phyloP scores from a whole-genome alignment of 1,284 basidiomycete genomes.

The Malassezia dermatis region DNA sequence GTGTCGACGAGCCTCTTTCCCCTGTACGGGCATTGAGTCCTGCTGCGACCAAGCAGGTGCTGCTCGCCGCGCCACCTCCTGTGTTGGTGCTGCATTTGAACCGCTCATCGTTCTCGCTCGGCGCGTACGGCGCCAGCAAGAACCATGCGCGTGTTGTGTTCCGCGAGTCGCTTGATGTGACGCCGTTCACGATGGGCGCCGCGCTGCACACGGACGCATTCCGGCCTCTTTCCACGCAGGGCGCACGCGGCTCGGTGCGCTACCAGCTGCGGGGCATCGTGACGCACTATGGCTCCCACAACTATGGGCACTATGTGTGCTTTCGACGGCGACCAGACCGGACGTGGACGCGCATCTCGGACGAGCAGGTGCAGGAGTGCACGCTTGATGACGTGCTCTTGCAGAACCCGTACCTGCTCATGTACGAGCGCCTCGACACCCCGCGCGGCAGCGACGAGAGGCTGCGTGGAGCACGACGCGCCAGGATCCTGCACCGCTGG shows the following conservation, averaged over 20 bases:
- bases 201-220: constrained; percentile 19
- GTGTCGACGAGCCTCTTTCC: constrained; percentile 6
- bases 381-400: constrained; percentile 28
- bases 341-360: constrained; percentile 38
- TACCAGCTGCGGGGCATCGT: constrained; percentile 36
- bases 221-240: neutral
- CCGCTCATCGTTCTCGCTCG: constrained; percentile 30
- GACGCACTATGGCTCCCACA: constrained; percentile 43
- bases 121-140: constrained; percentile 31
- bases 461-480: neutral
- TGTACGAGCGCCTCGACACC: constrained; percentile 26
- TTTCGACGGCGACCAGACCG: constrained; percentile 25
- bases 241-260: neutral
- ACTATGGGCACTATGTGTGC: constrained; percentile 42
- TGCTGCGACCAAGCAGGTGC: constrained; percentile 39
- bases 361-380: constrained; percentile 29
- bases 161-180: constrained; percentile 34
- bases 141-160: constrained; percentile 37
- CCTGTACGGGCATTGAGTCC: constrained; percentile 19
- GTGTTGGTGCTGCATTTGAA: constrained; percentile 40
- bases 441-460: neutral
- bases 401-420: constrained; percentile 44
- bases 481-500: constrained; percentile 14
- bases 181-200: constrained; percentile 25
- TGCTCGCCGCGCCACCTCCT: constrained; percentile 35